These are phyloP conservation scores for Tolypocladium nubicola DNA, from an alignment of 2,329 filamentous ascomycete species.

Conservation along the genomic window DNA sequence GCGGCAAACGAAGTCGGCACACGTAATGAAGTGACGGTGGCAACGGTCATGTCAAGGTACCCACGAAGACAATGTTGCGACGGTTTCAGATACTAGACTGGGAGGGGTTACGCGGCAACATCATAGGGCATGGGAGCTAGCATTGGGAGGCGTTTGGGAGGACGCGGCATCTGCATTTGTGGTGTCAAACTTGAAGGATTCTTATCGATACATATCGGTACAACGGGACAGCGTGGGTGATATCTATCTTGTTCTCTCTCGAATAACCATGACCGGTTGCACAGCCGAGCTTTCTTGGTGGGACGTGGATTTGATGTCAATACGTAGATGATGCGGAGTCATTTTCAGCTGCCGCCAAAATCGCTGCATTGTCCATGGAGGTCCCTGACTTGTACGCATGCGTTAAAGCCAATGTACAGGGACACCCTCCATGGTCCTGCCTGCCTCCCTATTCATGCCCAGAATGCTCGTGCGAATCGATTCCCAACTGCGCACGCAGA, in stretches of 20 bases:
- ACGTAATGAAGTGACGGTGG: slow-evolving; percentile 12
- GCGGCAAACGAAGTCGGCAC: slow-evolving; percentile 41
- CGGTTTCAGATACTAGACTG: slow-evolving; percentile 5
- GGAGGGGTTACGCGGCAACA: slow-evolving; percentile 15
- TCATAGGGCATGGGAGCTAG: slow-evolving; percentile 23
- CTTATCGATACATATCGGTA: neutral
- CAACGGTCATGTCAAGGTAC: slow-evolving; percentile 4
- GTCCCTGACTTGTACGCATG: neutral
- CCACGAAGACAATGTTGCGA: slow-evolving; percentile 3
- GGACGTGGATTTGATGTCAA: neutral
- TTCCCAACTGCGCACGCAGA: slow-evolving; percentile 10
- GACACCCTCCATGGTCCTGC: neutral
- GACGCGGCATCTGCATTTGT: slow-evolving; percentile 15
- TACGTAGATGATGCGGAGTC: neutral
- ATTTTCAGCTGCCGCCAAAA: neutral
- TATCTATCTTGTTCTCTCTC: neutral
- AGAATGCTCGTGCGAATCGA: slow-evolving; percentile 7
- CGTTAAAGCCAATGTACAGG: neutral
- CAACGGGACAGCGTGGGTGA: neutral
- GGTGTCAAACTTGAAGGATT: slow-evolving; percentile 2
- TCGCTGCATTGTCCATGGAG: neutral
- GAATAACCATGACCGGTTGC: neutral
- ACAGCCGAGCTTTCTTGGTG: neutral
- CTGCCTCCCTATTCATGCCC: slow-evolving; percentile 4
- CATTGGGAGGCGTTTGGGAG: slow-evolving; percentile 25